phyloP scores from a whole-genome alignment of 2,329 filamentous ascomycete species.

The Botryotinia narcissicola region DNA sequence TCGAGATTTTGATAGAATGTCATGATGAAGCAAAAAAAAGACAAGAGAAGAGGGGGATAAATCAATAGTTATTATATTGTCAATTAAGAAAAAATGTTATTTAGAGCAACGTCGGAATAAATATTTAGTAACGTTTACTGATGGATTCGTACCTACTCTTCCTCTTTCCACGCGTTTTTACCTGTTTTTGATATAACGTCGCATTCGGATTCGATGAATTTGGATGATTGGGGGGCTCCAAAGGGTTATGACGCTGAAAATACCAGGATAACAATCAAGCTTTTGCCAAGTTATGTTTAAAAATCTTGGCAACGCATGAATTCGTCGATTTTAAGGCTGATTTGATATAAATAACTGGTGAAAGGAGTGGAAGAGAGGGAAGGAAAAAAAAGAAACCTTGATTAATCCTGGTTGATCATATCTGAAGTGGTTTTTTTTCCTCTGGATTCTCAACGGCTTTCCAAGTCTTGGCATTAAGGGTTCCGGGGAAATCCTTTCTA shows the following conservation, averaged over 20 bases:
- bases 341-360: background rate
- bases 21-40: conserved; percentile 22
- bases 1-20: conserved; percentile 22
- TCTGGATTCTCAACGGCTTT: background rate
- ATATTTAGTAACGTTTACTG: background rate
- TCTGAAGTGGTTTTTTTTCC: background rate
- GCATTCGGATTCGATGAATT: background rate
- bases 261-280: conserved; percentile 26
- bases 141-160: background rate
- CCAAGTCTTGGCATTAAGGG: background rate
- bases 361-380: background rate
- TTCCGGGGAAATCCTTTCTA: background rate
- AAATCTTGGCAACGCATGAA: conserved; percentile 1
- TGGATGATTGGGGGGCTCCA: background rate
- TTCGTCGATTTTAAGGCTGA: background rate
- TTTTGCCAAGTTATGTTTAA: conserved; percentile 27
- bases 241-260: conserved; percentile 18
- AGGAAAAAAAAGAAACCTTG: background rate
- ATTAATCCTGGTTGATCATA: background rate
- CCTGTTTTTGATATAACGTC: background rate
- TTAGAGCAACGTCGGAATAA: background rate
- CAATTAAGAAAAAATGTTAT: background rate
- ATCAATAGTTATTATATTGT: background rate
- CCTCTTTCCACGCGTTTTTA: background rate
- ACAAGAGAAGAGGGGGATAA: background rate